Conservation (phyloP, 2,329 filamentous ascomycete species). For the Fusarium torreyae region DNA sequence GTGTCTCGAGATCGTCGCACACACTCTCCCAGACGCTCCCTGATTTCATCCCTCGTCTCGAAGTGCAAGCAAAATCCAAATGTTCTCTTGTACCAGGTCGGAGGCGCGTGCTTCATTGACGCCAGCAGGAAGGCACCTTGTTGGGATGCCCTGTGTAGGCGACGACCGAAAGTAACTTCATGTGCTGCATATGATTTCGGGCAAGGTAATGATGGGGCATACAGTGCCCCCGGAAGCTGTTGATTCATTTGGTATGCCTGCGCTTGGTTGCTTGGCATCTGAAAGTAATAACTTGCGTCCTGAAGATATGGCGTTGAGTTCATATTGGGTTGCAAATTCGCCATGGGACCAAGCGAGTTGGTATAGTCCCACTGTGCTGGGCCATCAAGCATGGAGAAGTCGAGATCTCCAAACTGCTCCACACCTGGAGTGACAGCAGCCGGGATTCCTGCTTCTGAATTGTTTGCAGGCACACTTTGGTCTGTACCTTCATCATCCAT, state of each 20-base stretch:
- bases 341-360: neutral
- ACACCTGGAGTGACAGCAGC: rapidly evolving
- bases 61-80: constrained; percentile 25
- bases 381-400: neutral
- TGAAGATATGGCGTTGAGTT: neutral
- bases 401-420: neutral
- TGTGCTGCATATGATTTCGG: constrained; percentile 7
- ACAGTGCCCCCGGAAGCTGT: neutral
- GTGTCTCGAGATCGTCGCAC: neutral
- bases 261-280: neutral
- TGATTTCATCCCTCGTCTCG: constrained; percentile 12
- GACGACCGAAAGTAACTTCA: constrained; percentile 10
- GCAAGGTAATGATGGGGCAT: neutral
- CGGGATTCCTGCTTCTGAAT: rapidly evolving
- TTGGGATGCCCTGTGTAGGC: constrained; percentile 11
- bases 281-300: neutral
- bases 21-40: neutral
- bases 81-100: constrained; percentile 6
- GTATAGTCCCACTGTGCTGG: neutral
- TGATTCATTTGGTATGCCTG: neutral
- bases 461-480: rapidly evolving
- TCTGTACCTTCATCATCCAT: neutral
- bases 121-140: constrained; percentile 6
- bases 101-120: constrained; percentile 7
- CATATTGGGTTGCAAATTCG: neutral